phyloP scores from a whole-genome alignment of 805 yeast genomes.

The Komagataella kurtzmanii region DNA sequence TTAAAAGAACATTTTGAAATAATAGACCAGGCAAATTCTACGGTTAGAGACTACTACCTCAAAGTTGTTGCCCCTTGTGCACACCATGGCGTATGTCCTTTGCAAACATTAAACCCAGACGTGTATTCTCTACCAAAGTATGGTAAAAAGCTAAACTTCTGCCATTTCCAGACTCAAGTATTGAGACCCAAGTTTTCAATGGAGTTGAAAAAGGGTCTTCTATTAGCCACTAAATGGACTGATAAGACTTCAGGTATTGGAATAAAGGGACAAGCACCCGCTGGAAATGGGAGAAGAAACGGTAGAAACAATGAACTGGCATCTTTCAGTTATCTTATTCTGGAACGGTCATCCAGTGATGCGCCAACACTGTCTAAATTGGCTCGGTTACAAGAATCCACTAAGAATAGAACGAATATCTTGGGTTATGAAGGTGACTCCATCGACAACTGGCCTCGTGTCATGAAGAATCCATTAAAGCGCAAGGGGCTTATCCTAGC shows the following conservation, averaged over 20 bases:
- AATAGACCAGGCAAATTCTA: constrained; percentile 12
- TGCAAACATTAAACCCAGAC: constrained; percentile 66
- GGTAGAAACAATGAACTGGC: constrained; percentile 63
- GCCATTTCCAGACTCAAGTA: constrained; percentile 60
- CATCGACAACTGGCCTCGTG: constrained; percentile 52
- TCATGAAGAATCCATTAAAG: constrained; percentile 58
- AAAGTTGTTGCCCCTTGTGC: constrained; percentile 80
- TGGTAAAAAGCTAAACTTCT: constrained; percentile 56
- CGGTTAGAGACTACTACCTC: constrained; percentile 18
- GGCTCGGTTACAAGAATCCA: constrained; percentile 21
- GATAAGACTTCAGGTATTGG: constrained; percentile 43
- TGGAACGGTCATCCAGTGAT: constrained; percentile 42
- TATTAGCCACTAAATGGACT: constrained; percentile 63
- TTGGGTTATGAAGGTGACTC: constrained; percentile 14
- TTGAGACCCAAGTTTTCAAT: constrained; percentile 67
- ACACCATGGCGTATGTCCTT: constrained; percentile 78
- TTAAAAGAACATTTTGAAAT: constrained; percentile 8
- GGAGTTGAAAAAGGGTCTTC: constrained; percentile 76
- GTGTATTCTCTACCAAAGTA: constrained; percentile 37
- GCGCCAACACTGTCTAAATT: constrained; percentile 23
- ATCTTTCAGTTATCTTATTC: constrained; percentile 60
- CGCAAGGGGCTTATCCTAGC: constrained; percentile 73
- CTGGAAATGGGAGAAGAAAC: constrained; percentile 71
- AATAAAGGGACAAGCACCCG: constrained; percentile 25
- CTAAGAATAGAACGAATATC: not conserved